These are phyloP conservation scores for Tetracentron sinense DNA, from an alignment of 164 flowering plant species.

Conservation along the genomic window DNA sequence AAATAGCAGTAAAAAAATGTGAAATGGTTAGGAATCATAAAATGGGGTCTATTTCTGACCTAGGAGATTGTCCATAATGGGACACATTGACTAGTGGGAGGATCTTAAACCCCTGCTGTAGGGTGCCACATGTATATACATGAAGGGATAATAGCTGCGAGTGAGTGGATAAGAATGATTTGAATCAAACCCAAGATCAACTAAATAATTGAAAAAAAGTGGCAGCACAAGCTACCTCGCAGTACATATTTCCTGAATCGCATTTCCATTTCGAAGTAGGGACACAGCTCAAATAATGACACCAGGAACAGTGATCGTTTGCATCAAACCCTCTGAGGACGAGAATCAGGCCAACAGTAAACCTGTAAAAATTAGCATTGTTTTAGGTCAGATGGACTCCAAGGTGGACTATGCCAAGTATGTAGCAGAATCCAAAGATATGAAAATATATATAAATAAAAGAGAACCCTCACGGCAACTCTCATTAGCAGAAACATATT, in stretches of 20 bases:
- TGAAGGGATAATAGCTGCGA: no score
- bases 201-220: background rate
- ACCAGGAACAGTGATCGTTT: conserved; percentile 95
- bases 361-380: conserved; percentile 36
- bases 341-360: conserved; percentile 53
- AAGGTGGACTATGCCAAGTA: background rate
- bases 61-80: no score
- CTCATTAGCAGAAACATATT: no score
- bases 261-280: conserved; percentile 86
- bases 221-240: conserved; percentile 43
- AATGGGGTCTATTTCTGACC: no score
- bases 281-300: conserved; percentile 81
- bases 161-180: background rate
- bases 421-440: no score
- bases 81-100: no score
- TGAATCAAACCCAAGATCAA: background rate
- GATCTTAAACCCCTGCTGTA: no score
- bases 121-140: no score
- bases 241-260: conserved; percentile 47
- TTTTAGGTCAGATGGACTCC: background rate
- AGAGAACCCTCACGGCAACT: background rate
- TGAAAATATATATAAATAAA: no score
- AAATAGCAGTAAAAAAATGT: no score
- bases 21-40: no score
- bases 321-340: conserved; percentile 72